These are phyloP conservation scores for Ophiostoma montium DNA, from an alignment of 2,329 filamentous ascomycete genomes.

Conservation along the genomic window DNA sequence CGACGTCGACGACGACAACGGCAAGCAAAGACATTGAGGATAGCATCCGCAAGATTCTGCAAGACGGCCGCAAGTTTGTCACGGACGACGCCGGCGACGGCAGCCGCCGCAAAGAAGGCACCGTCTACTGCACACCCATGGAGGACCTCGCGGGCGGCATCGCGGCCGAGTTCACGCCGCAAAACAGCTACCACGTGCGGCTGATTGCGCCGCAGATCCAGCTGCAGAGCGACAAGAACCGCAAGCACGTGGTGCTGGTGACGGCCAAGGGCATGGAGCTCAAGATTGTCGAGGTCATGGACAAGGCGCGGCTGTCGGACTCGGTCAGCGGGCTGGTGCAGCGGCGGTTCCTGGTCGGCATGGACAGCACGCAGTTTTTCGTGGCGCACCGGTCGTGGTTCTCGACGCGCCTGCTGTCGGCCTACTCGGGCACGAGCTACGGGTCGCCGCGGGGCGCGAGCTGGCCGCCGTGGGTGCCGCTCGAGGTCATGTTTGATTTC, in stretches of 20 bases:
- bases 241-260: conserved; percentile 89
- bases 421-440: conserved; percentile 90
- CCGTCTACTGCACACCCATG: conserved; percentile 28
- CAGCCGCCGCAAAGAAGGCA: conserved; percentile 6
- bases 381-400: conserved; percentile 91
- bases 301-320: conserved; percentile 83
- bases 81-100: conserved; percentile 39
- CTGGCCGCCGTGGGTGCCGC: conserved; percentile 96
- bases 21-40: conserved; percentile 61
- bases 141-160: conserved; percentile 62
- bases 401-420: conserved; percentile 65
- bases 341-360: conserved; percentile 80
- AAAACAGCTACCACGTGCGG: conserved; percentile 88
- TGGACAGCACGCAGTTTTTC: conserved; percentile 98
- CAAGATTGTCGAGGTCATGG: conserved; percentile 95
- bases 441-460: conserved; percentile 70
- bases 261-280: conserved; percentile 97
- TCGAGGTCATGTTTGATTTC: conserved; percentile 98
- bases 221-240: conserved; percentile 95
- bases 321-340: conserved; percentile 92
- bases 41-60: conserved; percentile 71
- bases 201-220: conserved; percentile 97
- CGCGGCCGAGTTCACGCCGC: conserved; percentile 72
- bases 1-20: no score
- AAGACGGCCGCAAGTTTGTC: conserved; percentile 73